phyloP scores from a whole-genome alignment of 2,329 filamentous ascomycete genomes.

The Lachnellula arida region DNA sequence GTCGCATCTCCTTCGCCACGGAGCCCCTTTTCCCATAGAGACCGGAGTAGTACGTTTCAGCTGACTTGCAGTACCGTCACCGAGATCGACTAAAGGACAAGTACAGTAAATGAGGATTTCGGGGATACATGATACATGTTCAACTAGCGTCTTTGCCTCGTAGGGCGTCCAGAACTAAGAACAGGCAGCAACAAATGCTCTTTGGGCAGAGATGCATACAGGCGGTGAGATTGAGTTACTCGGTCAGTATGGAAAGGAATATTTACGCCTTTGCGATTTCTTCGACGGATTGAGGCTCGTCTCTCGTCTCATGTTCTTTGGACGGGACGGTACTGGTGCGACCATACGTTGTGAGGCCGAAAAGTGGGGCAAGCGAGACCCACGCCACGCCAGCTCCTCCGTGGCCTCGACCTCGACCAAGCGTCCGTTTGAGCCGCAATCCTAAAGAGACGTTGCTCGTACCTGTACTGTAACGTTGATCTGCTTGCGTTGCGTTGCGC shows the following conservation, averaged over 20 bases:
- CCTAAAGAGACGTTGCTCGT: neutral
- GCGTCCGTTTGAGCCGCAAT: neutral
- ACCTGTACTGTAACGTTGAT: neutral
- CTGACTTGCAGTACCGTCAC: neutral
- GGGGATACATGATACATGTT: neutral
- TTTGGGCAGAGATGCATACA: neutral
- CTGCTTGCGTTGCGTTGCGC: neutral
- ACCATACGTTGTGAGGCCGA: neutral
- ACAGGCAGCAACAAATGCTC: neutral
- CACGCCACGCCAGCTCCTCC: neutral
- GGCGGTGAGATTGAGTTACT: neutral
- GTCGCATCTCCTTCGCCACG: neutral
- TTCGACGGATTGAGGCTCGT: neutral
- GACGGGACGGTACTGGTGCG: too few species aligned
- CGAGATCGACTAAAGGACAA: neutral
- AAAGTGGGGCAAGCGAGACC: neutral
- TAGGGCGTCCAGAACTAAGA: neutral
- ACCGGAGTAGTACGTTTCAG: neutral
- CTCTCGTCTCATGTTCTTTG: too few species aligned
- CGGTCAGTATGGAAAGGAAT: neutral
- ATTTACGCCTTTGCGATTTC: neutral
- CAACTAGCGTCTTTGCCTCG: neutral
- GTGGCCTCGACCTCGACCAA: neutral
- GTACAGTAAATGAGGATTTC: neutral
- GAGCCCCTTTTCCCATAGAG: neutral